These are phyloP conservation scores for Zasmidium cellare DNA, from an alignment of 2,329 filamentous ascomycete genomes.

Conservation along the genomic window DNA sequence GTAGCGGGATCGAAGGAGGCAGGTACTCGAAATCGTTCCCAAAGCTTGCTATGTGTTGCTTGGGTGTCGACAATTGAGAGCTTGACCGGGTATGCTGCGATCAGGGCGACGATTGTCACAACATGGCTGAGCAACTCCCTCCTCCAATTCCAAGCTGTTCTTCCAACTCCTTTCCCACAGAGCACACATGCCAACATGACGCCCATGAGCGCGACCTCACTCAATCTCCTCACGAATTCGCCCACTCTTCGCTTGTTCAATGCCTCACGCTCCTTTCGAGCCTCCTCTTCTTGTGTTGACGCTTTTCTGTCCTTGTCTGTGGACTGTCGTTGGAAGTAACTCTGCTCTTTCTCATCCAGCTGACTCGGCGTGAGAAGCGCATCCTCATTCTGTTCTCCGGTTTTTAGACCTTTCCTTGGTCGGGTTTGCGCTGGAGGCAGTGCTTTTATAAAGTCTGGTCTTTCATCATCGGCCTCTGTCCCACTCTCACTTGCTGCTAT, in stretches of 20 bases:
- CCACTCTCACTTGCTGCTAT: slow-evolving; percentile 79
- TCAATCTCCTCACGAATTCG: slow-evolving; percentile 72
- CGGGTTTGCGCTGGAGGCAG: slow-evolving; percentile 75
- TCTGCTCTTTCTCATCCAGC: slow-evolving; percentile 48
- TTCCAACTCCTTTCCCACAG: slow-evolving; percentile 35
- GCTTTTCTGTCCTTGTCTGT: slow-evolving; percentile 32
- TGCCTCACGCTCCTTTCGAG: slow-evolving; percentile 52
- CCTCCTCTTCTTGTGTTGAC: slow-evolving; percentile 29
- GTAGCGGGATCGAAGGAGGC: slow-evolving; percentile 86
- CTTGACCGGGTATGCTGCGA: slow-evolving; percentile 36
- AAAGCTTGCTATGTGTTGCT: slow-evolving; percentile 33
- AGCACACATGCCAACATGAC: slow-evolving; percentile 52
- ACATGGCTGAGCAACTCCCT: slow-evolving; percentile 40
- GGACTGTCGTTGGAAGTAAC: slow-evolving; percentile 37
- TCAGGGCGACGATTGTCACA: slow-evolving; percentile 27
- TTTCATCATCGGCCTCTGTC: slow-evolving; percentile 93
- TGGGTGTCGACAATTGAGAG: slow-evolving; percentile 35
- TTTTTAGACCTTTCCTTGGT: slow-evolving; percentile 75
- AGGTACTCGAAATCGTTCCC: slow-evolving; percentile 62
- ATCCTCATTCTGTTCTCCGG: slow-evolving; percentile 42
- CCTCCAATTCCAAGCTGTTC: slow-evolving; percentile 37
- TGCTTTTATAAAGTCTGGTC: slow-evolving; percentile 70
- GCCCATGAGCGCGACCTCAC: slow-evolving; percentile 57
- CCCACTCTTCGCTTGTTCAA: slow-evolving; percentile 84
- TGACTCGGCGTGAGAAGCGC: slow-evolving; percentile 49